Evolutionary conservation across 805 yeast genomes (phyloP).

Genomic region (Sugiyamaella qingdaonensis): DNA sequence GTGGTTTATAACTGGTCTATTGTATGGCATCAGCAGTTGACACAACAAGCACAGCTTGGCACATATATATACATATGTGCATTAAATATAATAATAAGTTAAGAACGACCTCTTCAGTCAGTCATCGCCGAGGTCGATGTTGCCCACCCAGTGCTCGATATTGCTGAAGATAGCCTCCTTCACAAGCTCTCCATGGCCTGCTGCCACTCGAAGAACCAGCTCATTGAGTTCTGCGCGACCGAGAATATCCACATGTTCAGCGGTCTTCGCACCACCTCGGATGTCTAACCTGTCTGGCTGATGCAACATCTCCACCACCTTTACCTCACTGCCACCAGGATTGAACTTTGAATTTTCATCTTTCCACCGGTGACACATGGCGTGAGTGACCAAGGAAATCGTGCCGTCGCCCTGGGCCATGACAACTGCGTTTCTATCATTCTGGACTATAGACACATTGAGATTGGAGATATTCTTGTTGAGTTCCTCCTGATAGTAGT

Average conservation of each 20-base stretch:
- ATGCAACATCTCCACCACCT: constrained; percentile 83
- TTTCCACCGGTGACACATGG: constrained; percentile 91
- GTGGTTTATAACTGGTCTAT: too few species aligned
- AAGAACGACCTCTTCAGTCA: background rate
- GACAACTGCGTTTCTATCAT: constrained; percentile 60
- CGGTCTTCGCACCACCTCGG: constrained; percentile 95
- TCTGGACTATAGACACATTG: constrained; percentile 68
- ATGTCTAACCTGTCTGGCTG: constrained; percentile 93
- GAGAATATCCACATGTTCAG: constrained; percentile 94
- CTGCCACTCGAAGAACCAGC: constrained; percentile 70
- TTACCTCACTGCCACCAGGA: constrained; percentile 72
- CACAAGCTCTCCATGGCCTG: constrained; percentile 72
- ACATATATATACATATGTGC: too few species aligned
- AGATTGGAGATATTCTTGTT: constrained; percentile 50
- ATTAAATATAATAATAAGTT: background rate
- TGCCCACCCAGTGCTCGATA: constrained; percentile 57
- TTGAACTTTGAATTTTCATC: constrained; percentile 58
- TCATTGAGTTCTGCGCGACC: constrained; percentile 94
- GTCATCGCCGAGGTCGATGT: constrained; percentile 44
- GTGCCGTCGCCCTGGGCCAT: constrained; percentile 97
- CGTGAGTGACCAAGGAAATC: constrained; percentile 77
- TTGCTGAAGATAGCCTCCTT: constrained; percentile 55
- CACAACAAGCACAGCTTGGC: too few species aligned
- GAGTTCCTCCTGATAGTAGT: constrained; percentile 70
- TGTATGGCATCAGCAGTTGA: too few species aligned